Base-by-base conservation (phyloP, 306 rosid genomes). In the Ormosia emarginata region DNA sequence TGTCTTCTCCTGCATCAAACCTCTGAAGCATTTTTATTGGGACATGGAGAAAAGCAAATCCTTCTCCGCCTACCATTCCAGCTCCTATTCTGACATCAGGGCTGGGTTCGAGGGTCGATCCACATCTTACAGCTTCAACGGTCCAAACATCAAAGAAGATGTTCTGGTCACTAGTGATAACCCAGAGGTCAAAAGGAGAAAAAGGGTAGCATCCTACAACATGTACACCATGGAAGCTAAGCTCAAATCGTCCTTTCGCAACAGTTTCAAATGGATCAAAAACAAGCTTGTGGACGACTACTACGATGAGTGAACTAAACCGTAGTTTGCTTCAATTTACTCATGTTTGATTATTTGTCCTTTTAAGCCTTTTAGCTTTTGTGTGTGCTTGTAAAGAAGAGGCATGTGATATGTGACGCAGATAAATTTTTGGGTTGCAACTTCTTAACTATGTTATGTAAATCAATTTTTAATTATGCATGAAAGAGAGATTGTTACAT, bases 211-310 rank as follows among this genome's bases (percentile, higher is more conserved):
- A 43, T 64, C 64, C 70, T 88, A 91, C 69, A 88, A 86, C 83
- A 83, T 86, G 92, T 89, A 86, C 59, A 30, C 91, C 30, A 12
- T 34, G 79, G 93, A 91, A 85, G 90, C 87, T 46, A 91, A 88
- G 90, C 74, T 91, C 75, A 91, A 91, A 76, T 86, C 88, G 9
- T 90, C 96, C 29, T 71, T 88, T 34, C 83, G 86, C 58, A 90
- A 75, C 79, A 88, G 90, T 84, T 91, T 91, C 86, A 88, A 90
- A 81, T 88, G 91, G 93, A 90, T 91, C 87, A 91, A 90, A 81
- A 83, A 87, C 82, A 91, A 88, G 91, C 81, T 91, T 30, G 78
- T 70, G 7, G 82, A 78, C 59, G 74, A 71, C 78, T 81, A 77
- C 57, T 65, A 82, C 9, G 86, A 87, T 7, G 85, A 89, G 4